These are phyloP conservation scores for Xerocomellus amylosporus DNA, from an alignment of 768 basidiomycete genomes.

Conservation along the genomic window DNA sequence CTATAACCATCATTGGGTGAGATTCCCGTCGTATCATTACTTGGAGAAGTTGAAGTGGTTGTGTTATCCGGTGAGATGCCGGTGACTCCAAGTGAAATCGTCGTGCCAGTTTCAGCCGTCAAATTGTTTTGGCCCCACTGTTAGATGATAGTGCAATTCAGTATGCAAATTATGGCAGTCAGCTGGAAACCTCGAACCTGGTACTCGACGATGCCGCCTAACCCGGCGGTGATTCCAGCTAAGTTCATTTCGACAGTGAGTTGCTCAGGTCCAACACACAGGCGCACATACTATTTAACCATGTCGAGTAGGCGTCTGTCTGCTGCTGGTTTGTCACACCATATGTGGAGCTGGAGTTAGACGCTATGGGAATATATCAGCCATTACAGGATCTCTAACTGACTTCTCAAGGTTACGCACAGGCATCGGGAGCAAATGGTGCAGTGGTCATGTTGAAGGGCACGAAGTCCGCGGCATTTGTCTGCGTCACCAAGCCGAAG, in stretches of 20 bases:
- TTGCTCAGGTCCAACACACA: not conserved
- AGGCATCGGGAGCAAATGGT: slow-evolving; percentile 39
- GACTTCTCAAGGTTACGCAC: slow-evolving; percentile 18
- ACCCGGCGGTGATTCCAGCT: slow-evolving; percentile 42
- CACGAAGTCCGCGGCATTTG: slow-evolving; percentile 51
- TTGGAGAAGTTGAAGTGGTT: slow-evolving; percentile 33
- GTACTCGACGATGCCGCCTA: slow-evolving; percentile 27
- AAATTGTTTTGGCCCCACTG: slow-evolving; percentile 58
- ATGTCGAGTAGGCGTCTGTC: slow-evolving; percentile 50
- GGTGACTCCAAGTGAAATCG: slow-evolving; percentile 35
- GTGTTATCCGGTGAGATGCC: slow-evolving; percentile 29
- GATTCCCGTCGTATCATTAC: slow-evolving; percentile 39
- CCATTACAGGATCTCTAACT: not conserved
- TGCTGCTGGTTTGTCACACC: slow-evolving; percentile 55
- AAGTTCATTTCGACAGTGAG: slow-evolving; percentile 7
- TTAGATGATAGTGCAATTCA: slow-evolving; percentile 10
- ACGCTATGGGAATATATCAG: slow-evolving; percentile 12
- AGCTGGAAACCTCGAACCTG: slow-evolving; percentile 24
- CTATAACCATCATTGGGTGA: slow-evolving; percentile 69
- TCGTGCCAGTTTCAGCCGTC: slow-evolving; percentile 46
- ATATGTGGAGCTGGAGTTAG: slow-evolving; percentile 33
- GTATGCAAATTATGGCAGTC: not conserved
- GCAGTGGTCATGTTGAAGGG: slow-evolving; percentile 55
- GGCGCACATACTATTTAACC: slow-evolving; percentile 45
- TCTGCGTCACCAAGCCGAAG: slow-evolving; percentile 63